Conservation (phyloP, 495 filamentous ascomycete genomes). For the Physcia stellaris region DNA sequence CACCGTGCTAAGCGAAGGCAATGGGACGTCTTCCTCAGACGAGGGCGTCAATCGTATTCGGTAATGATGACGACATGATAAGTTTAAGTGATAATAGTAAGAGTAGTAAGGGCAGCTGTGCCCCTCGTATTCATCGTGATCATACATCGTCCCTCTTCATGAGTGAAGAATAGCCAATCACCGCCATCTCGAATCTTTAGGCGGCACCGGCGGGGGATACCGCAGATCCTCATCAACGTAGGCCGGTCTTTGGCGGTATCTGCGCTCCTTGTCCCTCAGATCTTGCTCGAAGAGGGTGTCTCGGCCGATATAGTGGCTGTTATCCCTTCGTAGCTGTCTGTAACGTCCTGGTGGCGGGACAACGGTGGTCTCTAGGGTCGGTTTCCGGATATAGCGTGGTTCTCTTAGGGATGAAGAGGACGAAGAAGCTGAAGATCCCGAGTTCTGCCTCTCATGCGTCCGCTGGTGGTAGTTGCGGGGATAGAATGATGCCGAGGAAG, state of each 20-base stretch:
- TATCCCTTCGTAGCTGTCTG: conserved; percentile 1
- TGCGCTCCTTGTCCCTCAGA: conserved; percentile 10
- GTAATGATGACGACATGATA: too few species aligned
- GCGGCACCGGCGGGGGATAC: conserved; percentile 5
- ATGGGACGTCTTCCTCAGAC: too few species aligned
- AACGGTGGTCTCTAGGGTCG: conserved; percentile 5
- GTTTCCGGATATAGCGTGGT: conserved; percentile 6
- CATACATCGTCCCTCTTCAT: too few species aligned
- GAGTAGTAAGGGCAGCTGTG: too few species aligned
- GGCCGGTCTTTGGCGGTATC: conserved; percentile 1
- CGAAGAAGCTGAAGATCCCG: background rate
- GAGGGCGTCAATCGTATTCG: too few species aligned
- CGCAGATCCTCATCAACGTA: conserved; percentile 1
- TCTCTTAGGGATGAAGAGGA: conserved; percentile 1
- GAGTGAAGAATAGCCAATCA: too few species aligned
- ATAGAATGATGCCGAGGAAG: too few species aligned
- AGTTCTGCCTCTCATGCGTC: background rate
- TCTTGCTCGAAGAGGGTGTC: conserved; percentile 12
- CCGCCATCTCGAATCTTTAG: conserved; percentile 6
- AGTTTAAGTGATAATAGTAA: too few species aligned
- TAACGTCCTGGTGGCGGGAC: background rate
- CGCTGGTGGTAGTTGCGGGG: conserved; percentile 13
- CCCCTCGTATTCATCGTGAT: too few species aligned
- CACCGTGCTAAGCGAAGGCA: too few species aligned
- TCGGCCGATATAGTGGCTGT: conserved; percentile 4